Base-by-base conservation (phyloP, 2,329 filamentous ascomycete species). In the Geosmithia flava region DNA sequence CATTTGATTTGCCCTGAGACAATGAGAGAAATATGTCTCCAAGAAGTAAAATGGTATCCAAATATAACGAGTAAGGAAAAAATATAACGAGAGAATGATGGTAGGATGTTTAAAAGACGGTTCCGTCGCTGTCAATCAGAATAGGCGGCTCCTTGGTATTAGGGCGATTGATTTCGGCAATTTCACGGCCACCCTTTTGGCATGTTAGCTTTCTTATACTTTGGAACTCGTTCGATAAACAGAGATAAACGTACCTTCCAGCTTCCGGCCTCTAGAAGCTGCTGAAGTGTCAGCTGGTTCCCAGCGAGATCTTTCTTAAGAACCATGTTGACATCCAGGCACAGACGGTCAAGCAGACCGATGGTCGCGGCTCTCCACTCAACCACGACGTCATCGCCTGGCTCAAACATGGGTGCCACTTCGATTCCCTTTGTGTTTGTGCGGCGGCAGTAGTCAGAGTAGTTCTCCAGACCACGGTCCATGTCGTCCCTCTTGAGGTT, bases 111-210 rank as follows among this genome's bases (percentile, higher is more conserved):
- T 80, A 95, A 63, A 98, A 97, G 54, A 98, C 87, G 20, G 93
- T 97, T 52, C 93, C 93, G 63, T 98, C 93, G 54, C 88, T 95
- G 55, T 95, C 78, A 57, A 97, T 96, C 68, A 96, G 82, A 60
- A 98, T 97, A 4, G 93, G 93, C 30, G 91, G 88, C 63, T 95
- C 88, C 68, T 93, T 95, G 47, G 93, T 97, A 59, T 96, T 97
- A 20, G 93, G 93, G 56, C 93, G 78, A 56, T 88, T 91, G 54
- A 96, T 88, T 69, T 96, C 91, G 53, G 93, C 93, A 62, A 97
- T 85, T 68, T 97, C 93, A 60, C 93, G 83, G 51, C 93, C 93
- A 27, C 49, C 43, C 42, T 46, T 42, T 50, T 55, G 10, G 5
- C 3, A 33, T 45, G 53, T 53, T 47, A 47, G 49, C 41, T 27